Percentiles rank a stretch among this genome's conserved stretches.
phyloP scores from a whole-genome alignment of 345 rosid species.

The Populus ilicifolia region DNA sequence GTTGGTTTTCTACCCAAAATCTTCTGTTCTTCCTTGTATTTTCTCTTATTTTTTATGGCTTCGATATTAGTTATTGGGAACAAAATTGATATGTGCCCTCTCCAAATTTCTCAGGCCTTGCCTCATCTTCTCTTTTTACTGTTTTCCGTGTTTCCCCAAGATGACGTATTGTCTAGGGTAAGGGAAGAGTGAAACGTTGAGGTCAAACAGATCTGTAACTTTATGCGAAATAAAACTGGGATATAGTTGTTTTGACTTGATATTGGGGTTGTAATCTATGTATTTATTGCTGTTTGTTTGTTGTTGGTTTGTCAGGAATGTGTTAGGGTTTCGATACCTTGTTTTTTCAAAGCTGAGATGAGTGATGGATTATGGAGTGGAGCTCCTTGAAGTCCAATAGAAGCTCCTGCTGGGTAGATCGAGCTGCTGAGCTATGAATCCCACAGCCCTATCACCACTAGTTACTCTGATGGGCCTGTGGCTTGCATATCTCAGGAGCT shows the following conservation, averaged over 20 bases:
- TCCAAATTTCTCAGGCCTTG: background rate
- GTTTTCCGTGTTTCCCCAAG: background rate
- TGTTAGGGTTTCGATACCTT: background rate
- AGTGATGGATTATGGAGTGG: slow-evolving; percentile 32
- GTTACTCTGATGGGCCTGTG: slow-evolving; percentile 53
- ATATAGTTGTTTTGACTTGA: background rate
- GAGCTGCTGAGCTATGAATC: slow-evolving; percentile 92
- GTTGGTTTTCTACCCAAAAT: background rate
- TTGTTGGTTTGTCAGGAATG: background rate
- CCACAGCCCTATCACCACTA: slow-evolving; percentile 47
- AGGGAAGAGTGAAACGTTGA: no score
- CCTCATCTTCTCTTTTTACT: background rate
- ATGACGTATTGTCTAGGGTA: background rate
- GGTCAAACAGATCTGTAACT: background rate
- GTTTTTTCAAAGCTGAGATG: no score
- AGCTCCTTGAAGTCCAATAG: slow-evolving; percentile 94
- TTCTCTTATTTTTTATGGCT: background rate
- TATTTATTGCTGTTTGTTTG: no score
- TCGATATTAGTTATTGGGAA: background rate
- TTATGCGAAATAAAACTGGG: background rate
- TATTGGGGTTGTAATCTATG: background rate
- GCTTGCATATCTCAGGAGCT: slow-evolving; percentile 95
- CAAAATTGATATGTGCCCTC: background rate
- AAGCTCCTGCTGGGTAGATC: slow-evolving; percentile 52
- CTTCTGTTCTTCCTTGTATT: background rate